Evolutionary conservation across 2,329 filamentous ascomycete genomes (phyloP), one percentile per base, ranked within the genome.

Genomic region (Fusarium illudens): DNA sequence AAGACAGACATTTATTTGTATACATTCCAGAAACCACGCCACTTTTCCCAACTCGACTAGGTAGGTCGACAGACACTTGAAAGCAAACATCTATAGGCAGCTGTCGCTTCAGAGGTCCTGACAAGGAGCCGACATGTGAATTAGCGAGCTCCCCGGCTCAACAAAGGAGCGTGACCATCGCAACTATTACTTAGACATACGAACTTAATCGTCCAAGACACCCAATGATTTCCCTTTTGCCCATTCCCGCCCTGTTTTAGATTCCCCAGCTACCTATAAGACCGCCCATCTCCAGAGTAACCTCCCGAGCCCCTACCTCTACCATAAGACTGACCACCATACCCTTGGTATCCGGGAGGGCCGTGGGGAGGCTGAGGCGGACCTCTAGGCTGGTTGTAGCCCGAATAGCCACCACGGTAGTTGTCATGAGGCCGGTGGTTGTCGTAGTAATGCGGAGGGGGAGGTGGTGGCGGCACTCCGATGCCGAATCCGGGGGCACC

Each of bases 401-500:
- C 71, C 27, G 65, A 59, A 44, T 68, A 57, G n/a, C 67, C 69
- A 9, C 65, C 61, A 13, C 64, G 55, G 12, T 59, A 58, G 29
- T 62, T 62, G 17, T 68, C 62, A 12, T 66, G 64, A 10, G 56
- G 48, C 32, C 61, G 66, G n/a, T 59, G 58, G 29, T 69, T 71
- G 55, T 75, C 70, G 51, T 73, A 67, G 29, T 71, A 60, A 15
- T 61, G 36, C 39, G 72, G 60, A 27, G 72, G 60, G 25, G 76
- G 76, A 42, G 76, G 76, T 6, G 76, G 76, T 17, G 76, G 76
- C 20, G 76, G 76, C 11, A 75, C 69, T n/a, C 76, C 76, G n/a
- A 77, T 71, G 4, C 76, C 76, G 32, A 78, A 78, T 5, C 76
- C 76, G 13, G 75, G 70, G 4, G 68, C 74, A 9, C 77, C 77